Percentiles rank a stretch among this genome's conserved stretches.
These are phyloP conservation scores for Rhodotorula graminis DNA, from an alignment of 768 basidiomycete genomes.

Conservation along the genomic window DNA sequence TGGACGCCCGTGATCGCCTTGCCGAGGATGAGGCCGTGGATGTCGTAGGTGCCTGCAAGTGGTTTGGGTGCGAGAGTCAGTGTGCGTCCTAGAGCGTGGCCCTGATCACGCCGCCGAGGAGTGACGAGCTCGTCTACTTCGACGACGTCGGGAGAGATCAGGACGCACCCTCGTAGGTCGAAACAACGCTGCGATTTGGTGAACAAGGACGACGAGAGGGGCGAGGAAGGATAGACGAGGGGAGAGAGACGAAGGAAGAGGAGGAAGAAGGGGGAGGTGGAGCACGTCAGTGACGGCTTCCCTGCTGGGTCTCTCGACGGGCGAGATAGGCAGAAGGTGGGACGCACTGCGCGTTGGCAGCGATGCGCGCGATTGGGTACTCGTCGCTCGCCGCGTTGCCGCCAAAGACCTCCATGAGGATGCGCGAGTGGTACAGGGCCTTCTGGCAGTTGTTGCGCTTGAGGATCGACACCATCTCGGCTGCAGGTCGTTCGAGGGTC, in stretches of 20 bases:
- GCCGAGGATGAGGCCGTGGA: constrained; percentile 59
- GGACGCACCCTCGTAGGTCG: constrained; percentile 77
- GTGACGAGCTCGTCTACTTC: too few species aligned
- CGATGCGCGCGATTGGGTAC: constrained; percentile 89
- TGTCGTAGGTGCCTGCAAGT: constrained; percentile 22
- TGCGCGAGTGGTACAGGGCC: constrained; percentile 74
- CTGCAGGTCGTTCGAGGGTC: background rate
- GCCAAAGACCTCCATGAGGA: constrained; percentile 81
- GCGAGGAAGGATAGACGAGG: too few species aligned
- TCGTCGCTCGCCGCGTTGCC: constrained; percentile 92
- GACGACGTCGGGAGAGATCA: too few species aligned
- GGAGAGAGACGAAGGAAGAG: too few species aligned
- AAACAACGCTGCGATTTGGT: constrained; percentile 59
- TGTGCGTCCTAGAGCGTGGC: too few species aligned
- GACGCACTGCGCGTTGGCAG: constrained; percentile 57
- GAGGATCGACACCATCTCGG: constrained; percentile 91
- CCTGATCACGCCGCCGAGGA: too few species aligned
- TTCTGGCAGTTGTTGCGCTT: constrained; percentile 96
- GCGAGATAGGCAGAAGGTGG: background rate
- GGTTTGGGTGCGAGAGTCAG: too few species aligned
- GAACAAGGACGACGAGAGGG: too few species aligned
- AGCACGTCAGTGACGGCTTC: too few species aligned
- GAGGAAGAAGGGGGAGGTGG: too few species aligned
- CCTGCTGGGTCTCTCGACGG: too few species aligned
- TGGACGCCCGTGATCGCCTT: constrained; percentile 67